phyloP scores from a whole-genome alignment of 2,329 filamentous ascomycete species.

The Fusarium secorum region DNA sequence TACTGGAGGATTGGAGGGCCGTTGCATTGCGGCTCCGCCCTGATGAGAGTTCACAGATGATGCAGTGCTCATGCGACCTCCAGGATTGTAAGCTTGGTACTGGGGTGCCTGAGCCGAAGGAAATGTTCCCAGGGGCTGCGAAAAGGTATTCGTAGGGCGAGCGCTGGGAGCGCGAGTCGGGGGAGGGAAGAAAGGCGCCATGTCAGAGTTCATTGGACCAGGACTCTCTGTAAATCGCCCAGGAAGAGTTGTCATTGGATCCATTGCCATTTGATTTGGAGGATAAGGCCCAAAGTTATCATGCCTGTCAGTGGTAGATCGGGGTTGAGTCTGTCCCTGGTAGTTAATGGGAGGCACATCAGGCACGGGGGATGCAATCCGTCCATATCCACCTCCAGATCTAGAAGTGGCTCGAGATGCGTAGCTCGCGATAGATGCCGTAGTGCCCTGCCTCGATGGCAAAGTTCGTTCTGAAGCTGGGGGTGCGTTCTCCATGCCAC shows the following conservation, averaged over 20 bases:
- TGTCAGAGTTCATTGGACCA: constrained; percentile 38
- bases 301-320: constrained; percentile 50
- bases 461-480: constrained; percentile 61
- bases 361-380: constrained; percentile 49
- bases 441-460: constrained; percentile 60
- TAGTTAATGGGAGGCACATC: constrained; percentile 44
- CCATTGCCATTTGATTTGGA: constrained; percentile 22
- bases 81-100: constrained; percentile 45
- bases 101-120: not conserved
- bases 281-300: constrained; percentile 42
- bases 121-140: constrained; percentile 25
- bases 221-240: constrained; percentile 44
- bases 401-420: constrained; percentile 71
- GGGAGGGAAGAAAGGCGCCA: constrained; percentile 47
- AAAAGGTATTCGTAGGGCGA: constrained; percentile 45
- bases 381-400: constrained; percentile 57
- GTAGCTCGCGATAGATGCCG: constrained; percentile 67
- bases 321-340: constrained; percentile 42
- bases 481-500: constrained; percentile 60
- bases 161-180: constrained; percentile 45
- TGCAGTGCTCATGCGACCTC: constrained; percentile 46
- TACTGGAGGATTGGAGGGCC: constrained; percentile 39
- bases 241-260: constrained; percentile 20
- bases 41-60: constrained; percentile 42
- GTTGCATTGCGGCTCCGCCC: constrained; percentile 30